Evolutionary conservation across 2,329 filamentous ascomycete genomes (phyloP).

Genomic region (Emergomyces orientalis): DNA sequence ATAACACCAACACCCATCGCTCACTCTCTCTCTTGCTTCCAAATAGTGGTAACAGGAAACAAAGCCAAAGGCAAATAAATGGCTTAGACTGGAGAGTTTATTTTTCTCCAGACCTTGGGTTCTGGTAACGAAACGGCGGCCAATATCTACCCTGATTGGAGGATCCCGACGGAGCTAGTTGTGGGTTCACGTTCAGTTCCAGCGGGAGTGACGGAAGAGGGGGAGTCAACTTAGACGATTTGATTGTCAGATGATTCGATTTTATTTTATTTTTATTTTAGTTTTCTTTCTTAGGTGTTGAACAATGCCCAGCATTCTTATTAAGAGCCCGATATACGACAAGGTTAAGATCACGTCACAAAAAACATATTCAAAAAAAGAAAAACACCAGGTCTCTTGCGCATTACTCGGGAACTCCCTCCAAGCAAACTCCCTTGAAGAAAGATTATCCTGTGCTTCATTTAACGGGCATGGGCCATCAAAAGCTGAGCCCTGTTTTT

Average conservation of each 20-base stretch:
- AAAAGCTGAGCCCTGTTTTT: neutral
- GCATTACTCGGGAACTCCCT: neutral
- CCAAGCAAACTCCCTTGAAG: neutral
- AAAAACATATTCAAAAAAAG: neutral
- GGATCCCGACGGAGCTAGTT: neutral
- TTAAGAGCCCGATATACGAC: constrained; percentile 1
- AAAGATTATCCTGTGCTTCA: neutral
- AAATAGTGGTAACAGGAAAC: constrained; percentile 1
- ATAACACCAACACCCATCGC: neutral
- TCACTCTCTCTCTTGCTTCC: neutral
- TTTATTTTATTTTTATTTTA: neutral
- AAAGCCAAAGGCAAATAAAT: neutral
- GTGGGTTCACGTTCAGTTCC: neutral
- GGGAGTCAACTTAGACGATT: neutral
- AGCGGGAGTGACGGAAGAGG: neutral
- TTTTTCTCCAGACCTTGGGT: neutral
- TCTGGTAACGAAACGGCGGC: constrained; percentile 4
- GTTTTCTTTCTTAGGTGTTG: neutral
- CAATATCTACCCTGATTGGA: neutral
- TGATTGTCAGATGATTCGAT: constrained; percentile 4
- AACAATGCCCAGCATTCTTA: neutral
- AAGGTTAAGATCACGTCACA: neutral
- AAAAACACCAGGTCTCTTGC: neutral
- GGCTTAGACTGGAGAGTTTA: neutral
- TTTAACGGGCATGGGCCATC: neutral